Conservation (phyloP, 2,329 filamentous ascomycete genomes). For the Rutstroemia sydowiana region DNA sequence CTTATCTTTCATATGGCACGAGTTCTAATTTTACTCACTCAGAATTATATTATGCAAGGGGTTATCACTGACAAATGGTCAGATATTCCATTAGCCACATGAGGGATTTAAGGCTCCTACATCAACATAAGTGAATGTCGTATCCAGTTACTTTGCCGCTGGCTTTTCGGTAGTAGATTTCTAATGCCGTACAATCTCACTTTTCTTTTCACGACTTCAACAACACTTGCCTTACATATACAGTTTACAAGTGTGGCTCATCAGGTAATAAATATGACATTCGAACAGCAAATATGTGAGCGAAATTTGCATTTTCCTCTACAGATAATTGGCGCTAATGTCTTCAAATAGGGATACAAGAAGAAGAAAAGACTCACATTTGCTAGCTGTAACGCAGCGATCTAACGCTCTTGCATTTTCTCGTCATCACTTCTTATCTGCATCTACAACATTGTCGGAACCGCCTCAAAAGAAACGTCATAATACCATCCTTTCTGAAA, state of each 20-base stretch:
- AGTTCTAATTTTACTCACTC: neutral
- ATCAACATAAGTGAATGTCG: neutral
- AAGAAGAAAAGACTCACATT: slow-evolving; percentile 3
- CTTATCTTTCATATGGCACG: too few relatives aligned
- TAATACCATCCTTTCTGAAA: neutral
- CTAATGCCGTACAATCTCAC: too few relatives aligned
- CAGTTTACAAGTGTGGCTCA: neutral
- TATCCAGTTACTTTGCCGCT: neutral
- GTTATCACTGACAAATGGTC: neutral
- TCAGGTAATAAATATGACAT: neutral
- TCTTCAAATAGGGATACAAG: neutral
- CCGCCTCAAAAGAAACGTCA: neutral
- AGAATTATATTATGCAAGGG: neutral
- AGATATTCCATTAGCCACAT: neutral
- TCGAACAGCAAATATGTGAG: neutral
- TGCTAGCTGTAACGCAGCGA: neutral
- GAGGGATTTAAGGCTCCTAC: neutral
- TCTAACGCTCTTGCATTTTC: slow-evolving; percentile 1
- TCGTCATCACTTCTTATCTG: neutral
- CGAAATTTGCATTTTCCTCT: neutral
- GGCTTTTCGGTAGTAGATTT: neutral
- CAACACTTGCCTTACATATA: neutral
- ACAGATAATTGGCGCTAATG: neutral
- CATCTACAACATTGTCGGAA: neutral
- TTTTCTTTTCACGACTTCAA: too few relatives aligned